Percentiles rank a stretch among this genome's conserved stretches.
These are phyloP conservation scores for Stenocarpella maydis DNA, from an alignment of 2,329 filamentous ascomycete genomes.

Conservation along the genomic window DNA sequence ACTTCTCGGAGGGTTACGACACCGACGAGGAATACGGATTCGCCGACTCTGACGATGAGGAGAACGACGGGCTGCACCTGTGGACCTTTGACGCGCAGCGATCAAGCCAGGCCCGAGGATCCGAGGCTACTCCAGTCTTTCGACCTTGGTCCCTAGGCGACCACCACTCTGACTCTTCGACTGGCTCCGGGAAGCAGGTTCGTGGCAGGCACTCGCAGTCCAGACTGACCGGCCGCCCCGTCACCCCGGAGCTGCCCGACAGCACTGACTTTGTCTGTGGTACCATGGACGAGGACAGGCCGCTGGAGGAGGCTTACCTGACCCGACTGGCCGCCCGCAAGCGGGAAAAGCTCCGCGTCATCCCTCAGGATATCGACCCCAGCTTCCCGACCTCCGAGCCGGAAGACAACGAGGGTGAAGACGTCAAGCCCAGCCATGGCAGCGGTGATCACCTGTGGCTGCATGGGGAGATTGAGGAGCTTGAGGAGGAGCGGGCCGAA, in stretches of 20 bases:
- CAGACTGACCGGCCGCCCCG: conserved; percentile 64
- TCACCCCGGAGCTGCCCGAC: conserved; percentile 87
- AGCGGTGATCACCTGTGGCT: conserved; percentile 76
- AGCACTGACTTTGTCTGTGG: conserved; percentile 99
- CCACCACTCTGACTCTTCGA: conserved; percentile 68
- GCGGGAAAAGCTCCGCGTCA: conserved; percentile 79
- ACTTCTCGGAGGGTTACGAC: conserved; percentile 73
- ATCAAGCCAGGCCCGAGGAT: conserved; percentile 50
- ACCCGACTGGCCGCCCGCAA: conserved; percentile 83
- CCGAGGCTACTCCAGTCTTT: conserved; percentile 46
- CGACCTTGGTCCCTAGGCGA: conserved; percentile 53
- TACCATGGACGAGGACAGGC: conserved; percentile 93
- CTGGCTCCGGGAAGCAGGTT: conserved; percentile 51
- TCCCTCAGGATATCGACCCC: conserved; percentile 97
- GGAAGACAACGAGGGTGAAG: conserved; percentile 83
- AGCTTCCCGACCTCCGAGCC: conserved; percentile 96
- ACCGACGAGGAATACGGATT: conserved; percentile 77
- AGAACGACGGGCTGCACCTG: conserved; percentile 71
- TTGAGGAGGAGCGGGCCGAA: conserved; percentile 62
- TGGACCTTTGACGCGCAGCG: conserved; percentile 52
- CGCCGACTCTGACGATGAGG: conserved; percentile 73
- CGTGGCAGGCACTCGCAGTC: conserved; percentile 38
- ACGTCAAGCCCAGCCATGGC: conserved; percentile 64
- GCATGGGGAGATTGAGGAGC: conserved; percentile 75
- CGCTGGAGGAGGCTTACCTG: conserved; percentile 92